These are phyloP conservation scores for Xylaria sp. DNA, from an alignment of 2,329 filamentous ascomycete genomes.

Conservation along the genomic window DNA sequence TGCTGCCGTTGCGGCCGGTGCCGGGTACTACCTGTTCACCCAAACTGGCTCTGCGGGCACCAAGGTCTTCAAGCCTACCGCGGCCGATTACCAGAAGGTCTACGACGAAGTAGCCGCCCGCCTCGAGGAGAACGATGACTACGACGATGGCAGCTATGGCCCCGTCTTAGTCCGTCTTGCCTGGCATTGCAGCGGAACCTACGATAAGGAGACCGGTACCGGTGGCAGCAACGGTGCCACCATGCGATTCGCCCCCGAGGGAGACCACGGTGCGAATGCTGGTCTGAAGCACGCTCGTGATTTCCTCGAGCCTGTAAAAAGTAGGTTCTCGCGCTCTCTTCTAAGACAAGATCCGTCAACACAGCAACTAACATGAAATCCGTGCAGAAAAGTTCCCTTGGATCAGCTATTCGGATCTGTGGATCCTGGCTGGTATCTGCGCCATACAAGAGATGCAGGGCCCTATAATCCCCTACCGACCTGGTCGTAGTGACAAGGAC, in stretches of 20 bases:
- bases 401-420: conserved; percentile 96
- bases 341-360: neutral
- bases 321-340: conserved; percentile 56
- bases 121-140: conserved; percentile 90
- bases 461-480: conserved; percentile 86
- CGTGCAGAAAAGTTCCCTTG: conserved; percentile 82
- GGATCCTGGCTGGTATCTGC: conserved; percentile 87
- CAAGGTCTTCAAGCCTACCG: conserved; percentile 76
- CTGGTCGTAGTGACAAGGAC: conserved; percentile 85
- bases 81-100: conserved; percentile 93
- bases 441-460: conserved; percentile 97
- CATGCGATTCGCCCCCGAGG: conserved; percentile 93
- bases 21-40: conserved; percentile 73
- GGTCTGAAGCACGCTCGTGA: conserved; percentile 87
- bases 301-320: conserved; percentile 92
- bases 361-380: conserved; percentile 20
- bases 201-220: conserved; percentile 85
- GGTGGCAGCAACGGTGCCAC: conserved; percentile 96
- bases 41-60: conserved; percentile 57
- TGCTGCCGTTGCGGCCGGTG: conserved; percentile 69
- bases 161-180: conserved; percentile 90
- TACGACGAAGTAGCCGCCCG: conserved; percentile 86
- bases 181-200: conserved; percentile 95
- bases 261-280: conserved; percentile 91
- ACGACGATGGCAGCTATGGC: conserved; percentile 96